Base-by-base conservation (phyloP, 2,329 filamentous ascomycete species). In the Cladosporium halotolerans region DNA sequence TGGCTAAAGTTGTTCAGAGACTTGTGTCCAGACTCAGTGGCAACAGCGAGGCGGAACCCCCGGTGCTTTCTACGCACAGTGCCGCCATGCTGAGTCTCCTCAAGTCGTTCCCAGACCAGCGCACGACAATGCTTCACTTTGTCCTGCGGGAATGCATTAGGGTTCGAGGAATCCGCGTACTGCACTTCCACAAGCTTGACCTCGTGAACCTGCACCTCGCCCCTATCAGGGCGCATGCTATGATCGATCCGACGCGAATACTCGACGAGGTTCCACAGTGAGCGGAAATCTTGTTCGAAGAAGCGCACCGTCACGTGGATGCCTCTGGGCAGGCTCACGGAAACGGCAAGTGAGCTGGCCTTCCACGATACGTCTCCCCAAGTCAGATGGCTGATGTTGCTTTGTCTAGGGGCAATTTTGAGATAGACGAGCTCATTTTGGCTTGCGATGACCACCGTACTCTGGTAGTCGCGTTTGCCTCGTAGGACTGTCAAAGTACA, bases 311-410 rank as follows among this genome's bases (percentile, higher is more conserved):
- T 80, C 40, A 95, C 72, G 54, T 85, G 73, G 63, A 93, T 92
- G 1, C 88, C 88, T 59, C 88, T 82, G 1, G 88, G 86, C 14
- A 96, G 72, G 56, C 80, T 81, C 36, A 95, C 69, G 16, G 84
- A 81, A 53, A 96, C 76, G 0, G 80, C 78, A 56, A 77, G 79
- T 6, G 78, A 76, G 45, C 86, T 83, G 14, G 84, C 78, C 54
- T 84, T 84, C 90, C 90, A 96, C 40, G 82, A 79, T 4, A 95
- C 80, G 66, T 93, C 86, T 6, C 88, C 82, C 90, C 90, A 96
- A 0, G 81, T 84, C 1, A 87, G 81, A 28, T 19, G 19, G 0
- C 87, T 87, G 6, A 76, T 72, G 34, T 60, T 58, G 6, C 55
- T 55, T 16, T 59, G 82, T 79, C 76, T 62, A 9, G 68, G 66